Base-by-base conservation (phyloP, 352 stramenopile genomes). In the Blastocystis hominis region DNA sequence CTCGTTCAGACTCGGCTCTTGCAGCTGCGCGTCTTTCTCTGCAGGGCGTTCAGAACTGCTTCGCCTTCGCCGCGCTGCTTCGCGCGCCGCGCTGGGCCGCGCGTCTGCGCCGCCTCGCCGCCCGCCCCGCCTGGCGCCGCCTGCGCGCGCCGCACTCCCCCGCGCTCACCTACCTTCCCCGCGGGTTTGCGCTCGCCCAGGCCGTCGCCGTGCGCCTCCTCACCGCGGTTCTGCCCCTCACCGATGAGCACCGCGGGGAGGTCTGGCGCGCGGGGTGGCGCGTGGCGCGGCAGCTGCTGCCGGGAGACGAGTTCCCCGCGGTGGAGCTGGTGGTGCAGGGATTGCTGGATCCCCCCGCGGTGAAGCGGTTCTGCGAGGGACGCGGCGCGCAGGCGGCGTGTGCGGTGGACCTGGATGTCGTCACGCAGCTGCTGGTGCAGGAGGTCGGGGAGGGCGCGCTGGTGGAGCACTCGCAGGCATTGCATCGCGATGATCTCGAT, bases 261-360 rank as follows among this genome's bases (percentile, higher is more conserved):
- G 50, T 84, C 3, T 84, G 72, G 72, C 36, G 38, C 24, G 13
- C 13, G 5, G 24, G 44, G 40, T 84, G 72, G 72, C 34, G 40
- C 3, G n/a, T 68, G 5, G n/a, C 68, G 15, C 30, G 13, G 17
- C 20, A 38, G 7, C 13, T 84, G 15, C 72, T 84, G 4, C 72
- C 72, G 4, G 72, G 72, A 10, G 72, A 84, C 44, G 72, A 84
- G 24, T 84, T 47, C 44, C 10, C 46, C 2, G 72, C 72, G 54
- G 50, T 84, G 17, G 46, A 84, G 50, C 17, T 84, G n/a, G 24
- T 84, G 38, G 3, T 84, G 17, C 72, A 66, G 10, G 72, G 50
- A 24, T n/a, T 68, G 40, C 72, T 84, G 0, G 72, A 84, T 34
- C 47, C 72, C 20, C 36, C 34, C 0, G 66, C 72, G 20, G n/a